Base-by-base conservation (phyloP, 495 filamentous ascomycete genomes). In the Immersiella caudata region DNA sequence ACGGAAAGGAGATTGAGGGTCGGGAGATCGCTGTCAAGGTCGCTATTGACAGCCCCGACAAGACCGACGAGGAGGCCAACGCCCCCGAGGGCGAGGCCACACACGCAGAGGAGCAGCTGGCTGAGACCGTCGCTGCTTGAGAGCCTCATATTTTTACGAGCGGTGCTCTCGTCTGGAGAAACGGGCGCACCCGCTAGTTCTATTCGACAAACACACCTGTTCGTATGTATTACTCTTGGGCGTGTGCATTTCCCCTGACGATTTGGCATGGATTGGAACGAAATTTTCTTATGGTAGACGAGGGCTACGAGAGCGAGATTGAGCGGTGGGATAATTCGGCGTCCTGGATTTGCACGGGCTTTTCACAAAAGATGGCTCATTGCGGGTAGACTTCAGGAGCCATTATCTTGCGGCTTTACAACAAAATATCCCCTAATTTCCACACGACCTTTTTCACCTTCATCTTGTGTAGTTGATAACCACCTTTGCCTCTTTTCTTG, bases 11-110 rank as follows among this genome's bases (percentile, higher is more conserved):
- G 71, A 92, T 98, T 66, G 95, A 97, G 75, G 96, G 96, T 56
- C 94, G 95, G 71, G 95, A 97, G 86, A 98, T 99, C 74, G 96
- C 95, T 68, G 95, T 99, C 83, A 99, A 99, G 91, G 92, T 99
- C 71, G 95, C 95, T 78, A 98, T 99, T 74, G 95, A 99, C 81
- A 97, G 93, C 87, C 95, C 95, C 67, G 93, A 95, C 80, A 99
- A 98, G 88, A 94, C 97, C 74, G 95, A 98, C 65, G 90, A 95
- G 70, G 89, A 92, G 77, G 82, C 85, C 60, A 79, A 81, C 66
- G 79, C 76, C 49, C 78, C 78, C 59, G 85, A 87, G 75, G 81
- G 52, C 26, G 66, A 71, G 70, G 67, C 35, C 36, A 16, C 82
- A 69, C 80, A 82, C 70, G 79, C 78, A 35, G 74, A 80, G 58